phyloP scores from a whole-genome alignment of 2,329 filamentous ascomycete species.

The Fusarium anthophilum region DNA sequence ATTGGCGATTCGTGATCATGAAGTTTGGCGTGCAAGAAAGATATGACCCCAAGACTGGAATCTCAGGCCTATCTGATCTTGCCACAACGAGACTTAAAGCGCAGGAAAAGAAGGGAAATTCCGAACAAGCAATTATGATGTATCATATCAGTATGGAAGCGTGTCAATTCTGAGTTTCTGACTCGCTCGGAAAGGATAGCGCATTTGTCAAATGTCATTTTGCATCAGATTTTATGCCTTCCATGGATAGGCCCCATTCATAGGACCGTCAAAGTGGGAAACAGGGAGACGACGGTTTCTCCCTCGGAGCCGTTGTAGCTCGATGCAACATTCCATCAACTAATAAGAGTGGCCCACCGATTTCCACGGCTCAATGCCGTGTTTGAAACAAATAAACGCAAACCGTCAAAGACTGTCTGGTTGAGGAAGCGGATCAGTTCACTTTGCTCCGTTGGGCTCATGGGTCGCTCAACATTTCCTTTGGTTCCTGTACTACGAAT shows the following conservation, averaged over 20 bases:
- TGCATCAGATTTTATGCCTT: slow-evolving; percentile 2
- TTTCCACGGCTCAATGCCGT: slow-evolving; percentile 8
- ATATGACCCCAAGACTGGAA: not conserved
- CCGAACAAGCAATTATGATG: not conserved
- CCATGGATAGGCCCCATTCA: not conserved
- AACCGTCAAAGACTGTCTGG: not conserved
- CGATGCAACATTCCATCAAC: slow-evolving; percentile 38
- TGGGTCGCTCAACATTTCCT: not conserved
- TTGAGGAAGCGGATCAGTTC: not conserved
- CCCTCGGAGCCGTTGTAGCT: slow-evolving; percentile 13
- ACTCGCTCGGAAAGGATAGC: slow-evolving; percentile 6
- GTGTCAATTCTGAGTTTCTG: slow-evolving; percentile 1
- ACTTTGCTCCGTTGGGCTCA: not conserved
- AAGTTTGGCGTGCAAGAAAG: not conserved
- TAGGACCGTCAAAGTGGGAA: slow-evolving; percentile 7
- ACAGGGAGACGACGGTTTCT: slow-evolving; percentile 3
- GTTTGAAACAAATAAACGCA: slow-evolving; percentile 24
- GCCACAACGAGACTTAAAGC: not conserved
- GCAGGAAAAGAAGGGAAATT: not conserved
- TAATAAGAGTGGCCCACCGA: slow-evolving; percentile 5
- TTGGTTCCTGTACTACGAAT: not conserved
- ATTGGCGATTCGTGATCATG: not conserved
- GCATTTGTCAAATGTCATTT: not conserved
- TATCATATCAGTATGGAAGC: not conserved
- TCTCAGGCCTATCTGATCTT: slow-evolving; percentile 6